Conservation (phyloP, 148 eudicot species). For the Suaeda aralocaspica region DNA sequence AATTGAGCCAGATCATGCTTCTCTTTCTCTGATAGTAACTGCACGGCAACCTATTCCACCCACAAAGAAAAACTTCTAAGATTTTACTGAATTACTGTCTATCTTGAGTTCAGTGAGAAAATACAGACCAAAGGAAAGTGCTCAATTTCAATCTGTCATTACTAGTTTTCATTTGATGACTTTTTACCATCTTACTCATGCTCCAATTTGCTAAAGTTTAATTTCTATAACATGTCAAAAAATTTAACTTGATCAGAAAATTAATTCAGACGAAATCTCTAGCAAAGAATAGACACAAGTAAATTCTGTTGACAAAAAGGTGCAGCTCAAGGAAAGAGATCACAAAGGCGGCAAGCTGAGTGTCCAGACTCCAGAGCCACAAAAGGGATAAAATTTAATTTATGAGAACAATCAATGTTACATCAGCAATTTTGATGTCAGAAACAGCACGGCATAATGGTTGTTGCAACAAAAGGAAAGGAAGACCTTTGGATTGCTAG, state of each 20-base stretch:
- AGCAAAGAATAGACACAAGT: not conserved
- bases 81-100: not conserved
- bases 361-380: not conserved
- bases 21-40: conserved; percentile 76
- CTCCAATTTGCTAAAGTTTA: no score
- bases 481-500: not conserved
- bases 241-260: no score
- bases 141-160: not conserved
- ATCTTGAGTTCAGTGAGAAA: conserved; percentile 8
- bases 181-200: not conserved
- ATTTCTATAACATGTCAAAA: no score
- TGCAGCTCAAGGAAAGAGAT: not conserved
- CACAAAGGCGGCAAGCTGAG: not conserved
- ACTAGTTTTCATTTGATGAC: not conserved
- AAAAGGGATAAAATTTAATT: not conserved
- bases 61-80: conserved; percentile 6
- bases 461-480: not conserved
- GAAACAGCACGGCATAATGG: not conserved
- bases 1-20: conserved; percentile 55
- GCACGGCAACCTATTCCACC: conserved; percentile 70
- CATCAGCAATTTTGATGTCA: not conserved
- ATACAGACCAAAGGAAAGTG: not conserved
- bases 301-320: not conserved
- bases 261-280: no score
- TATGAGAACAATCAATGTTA: not conserved